These are phyloP conservation scores for Backusella psychrophila DNA, from an alignment of 192 early-diverging fungal species.

Conservation along the genomic window DNA sequence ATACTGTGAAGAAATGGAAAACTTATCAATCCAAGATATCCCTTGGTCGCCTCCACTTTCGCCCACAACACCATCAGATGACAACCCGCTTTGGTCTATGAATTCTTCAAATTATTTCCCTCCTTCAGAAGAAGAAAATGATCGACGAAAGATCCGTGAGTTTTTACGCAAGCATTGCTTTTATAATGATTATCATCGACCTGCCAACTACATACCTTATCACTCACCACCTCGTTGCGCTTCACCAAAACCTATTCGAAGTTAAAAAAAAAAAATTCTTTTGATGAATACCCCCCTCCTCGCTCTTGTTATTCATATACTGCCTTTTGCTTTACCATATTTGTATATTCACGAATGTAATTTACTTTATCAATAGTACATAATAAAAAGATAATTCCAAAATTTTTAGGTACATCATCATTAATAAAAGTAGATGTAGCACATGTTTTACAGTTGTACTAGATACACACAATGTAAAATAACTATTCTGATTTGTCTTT, in stretches of 20 bases:
- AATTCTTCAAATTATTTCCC: background rate
- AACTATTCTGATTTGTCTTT: background rate
- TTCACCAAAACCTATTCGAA: background rate
- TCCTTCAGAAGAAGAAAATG: background rate
- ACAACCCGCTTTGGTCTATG: background rate
- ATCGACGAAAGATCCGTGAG: background rate
- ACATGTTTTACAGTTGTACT: background rate
- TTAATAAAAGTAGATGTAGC: background rate
- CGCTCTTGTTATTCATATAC: background rate
- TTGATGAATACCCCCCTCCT: background rate
- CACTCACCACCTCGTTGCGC: slow-evolving; percentile 1
- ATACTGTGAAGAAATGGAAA: background rate
- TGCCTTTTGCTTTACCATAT: background rate
- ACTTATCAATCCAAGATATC: background rate
- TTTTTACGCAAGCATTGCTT: background rate
- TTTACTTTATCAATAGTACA: background rate
- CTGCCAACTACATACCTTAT: background rate
- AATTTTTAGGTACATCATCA: background rate
- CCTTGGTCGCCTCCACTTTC: slow-evolving; percentile 6
- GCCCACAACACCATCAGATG: background rate
- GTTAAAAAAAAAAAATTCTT: background rate
- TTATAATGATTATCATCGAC: slow-evolving; percentile 4
- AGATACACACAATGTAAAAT: background rate
- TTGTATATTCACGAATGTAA: background rate
- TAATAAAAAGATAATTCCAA: background rate